phyloP scores from a whole-genome alignment of 371 early-diverging fungal genomes.

The Rhizopus sp. region DNA sequence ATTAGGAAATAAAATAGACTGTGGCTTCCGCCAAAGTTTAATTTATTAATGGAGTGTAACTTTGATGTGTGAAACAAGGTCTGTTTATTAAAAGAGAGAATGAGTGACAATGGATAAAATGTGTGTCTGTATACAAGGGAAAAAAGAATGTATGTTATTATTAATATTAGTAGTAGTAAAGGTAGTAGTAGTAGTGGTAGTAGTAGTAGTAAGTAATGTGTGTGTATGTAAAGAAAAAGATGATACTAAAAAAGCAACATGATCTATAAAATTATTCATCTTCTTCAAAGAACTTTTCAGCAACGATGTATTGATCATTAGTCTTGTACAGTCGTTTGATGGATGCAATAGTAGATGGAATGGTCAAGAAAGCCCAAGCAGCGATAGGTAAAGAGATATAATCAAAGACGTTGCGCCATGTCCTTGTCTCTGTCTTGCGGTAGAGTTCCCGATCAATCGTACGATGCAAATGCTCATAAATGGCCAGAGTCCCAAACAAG shows the following conservation, averaged over 20 bases:
- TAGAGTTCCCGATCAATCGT: slow-evolving; percentile 52
- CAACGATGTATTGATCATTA: slow-evolving; percentile 55
- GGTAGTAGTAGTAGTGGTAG: background rate
- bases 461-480: slow-evolving; percentile 53
- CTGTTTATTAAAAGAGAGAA: too few species aligned
- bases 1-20: too few species aligned
- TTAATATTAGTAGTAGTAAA: slow-evolving; percentile 1
- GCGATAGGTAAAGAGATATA: slow-evolving; percentile 57
- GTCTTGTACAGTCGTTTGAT: slow-evolving; percentile 50
- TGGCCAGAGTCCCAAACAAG: slow-evolving; percentile 42
- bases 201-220: background rate
- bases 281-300: slow-evolving; percentile 56
- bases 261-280: slow-evolving; percentile 13
- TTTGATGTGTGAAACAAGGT: too few species aligned
- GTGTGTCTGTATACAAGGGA: too few species aligned
- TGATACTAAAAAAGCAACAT: too few species aligned
- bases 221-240: background rate
- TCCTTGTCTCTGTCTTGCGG: slow-evolving; percentile 41
- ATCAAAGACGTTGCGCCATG: slow-evolving; percentile 51
- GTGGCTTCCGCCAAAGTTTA: too few species aligned
- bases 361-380: slow-evolving; percentile 62
- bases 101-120: too few species aligned
- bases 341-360: slow-evolving; percentile 56
- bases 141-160: too few species aligned
- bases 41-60: too few species aligned